Evolutionary conservation across 768 basidiomycete genomes (phyloP).

Genomic region (Albatrellus ellisii): DNA sequence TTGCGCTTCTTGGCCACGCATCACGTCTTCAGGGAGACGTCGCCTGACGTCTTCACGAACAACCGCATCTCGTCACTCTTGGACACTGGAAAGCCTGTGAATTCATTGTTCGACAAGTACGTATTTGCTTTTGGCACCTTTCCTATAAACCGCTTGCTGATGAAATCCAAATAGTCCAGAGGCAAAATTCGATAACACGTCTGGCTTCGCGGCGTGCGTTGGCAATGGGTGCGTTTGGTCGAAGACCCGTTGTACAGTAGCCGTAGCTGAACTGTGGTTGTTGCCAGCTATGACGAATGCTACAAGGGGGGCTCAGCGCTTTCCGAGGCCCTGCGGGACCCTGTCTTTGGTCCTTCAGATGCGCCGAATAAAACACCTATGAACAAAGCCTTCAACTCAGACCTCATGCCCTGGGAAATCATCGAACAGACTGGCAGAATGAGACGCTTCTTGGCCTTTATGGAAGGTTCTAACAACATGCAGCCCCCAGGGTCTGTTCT

Average conservation of each 20-base stretch:
- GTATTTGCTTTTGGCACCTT: neutral
- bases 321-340: slow-evolving; percentile 14
- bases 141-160: neutral
- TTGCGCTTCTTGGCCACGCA: slow-evolving; percentile 19
- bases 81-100: slow-evolving; percentile 16
- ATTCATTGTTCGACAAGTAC: slow-evolving; percentile 10
- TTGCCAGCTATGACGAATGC: slow-evolving; percentile 2
- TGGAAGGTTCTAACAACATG: slow-evolving; percentile 1
- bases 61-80: slow-evolving; percentile 17
- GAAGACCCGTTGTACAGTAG: neutral
- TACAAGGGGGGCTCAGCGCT: slow-evolving; percentile 15
- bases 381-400: slow-evolving; percentile 3
- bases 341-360: slow-evolving; percentile 1
- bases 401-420: slow-evolving; percentile 1
- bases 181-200: slow-evolving; percentile 14
- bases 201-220: slow-evolving; percentile 12
- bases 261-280: neutral
- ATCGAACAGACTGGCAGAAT: slow-evolving; percentile 3
- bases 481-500: neutral
- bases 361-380: slow-evolving; percentile 1
- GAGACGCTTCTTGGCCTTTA: slow-evolving; percentile 3
- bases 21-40: slow-evolving; percentile 19
- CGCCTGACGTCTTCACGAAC: slow-evolving; percentile 18
- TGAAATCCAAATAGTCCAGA: slow-evolving; percentile 2
- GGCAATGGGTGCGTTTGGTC: slow-evolving; percentile 7